These are phyloP conservation scores for Acacia confusa DNA, from an alignment of 306 rosid species.

Conservation along the genomic window DNA sequence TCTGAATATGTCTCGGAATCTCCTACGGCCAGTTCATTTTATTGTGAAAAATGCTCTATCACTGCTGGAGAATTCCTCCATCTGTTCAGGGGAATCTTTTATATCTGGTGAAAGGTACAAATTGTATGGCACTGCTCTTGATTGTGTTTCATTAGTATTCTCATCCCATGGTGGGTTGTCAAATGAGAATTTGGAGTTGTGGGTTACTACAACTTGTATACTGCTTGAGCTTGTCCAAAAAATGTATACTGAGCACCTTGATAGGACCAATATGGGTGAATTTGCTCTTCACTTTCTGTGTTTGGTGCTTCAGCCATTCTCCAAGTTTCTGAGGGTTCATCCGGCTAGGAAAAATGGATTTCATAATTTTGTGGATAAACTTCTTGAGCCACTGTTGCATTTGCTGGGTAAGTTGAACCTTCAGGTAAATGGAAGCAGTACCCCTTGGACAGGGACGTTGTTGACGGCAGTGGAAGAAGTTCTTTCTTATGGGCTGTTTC, in stretches of 20 bases:
- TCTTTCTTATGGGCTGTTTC: constrained; percentile 74
- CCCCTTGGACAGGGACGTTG: constrained; percentile 45
- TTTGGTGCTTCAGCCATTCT: constrained; percentile 74
- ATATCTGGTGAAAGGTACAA: constrained; percentile 43
- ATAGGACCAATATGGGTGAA: constrained; percentile 39
- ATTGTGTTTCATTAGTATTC: constrained; percentile 71
- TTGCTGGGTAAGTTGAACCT: constrained; percentile 54
- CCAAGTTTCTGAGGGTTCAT: constrained; percentile 69
- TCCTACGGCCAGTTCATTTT: constrained; percentile 54
- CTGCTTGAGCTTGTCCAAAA: constrained; percentile 61
- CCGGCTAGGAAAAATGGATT: constrained; percentile 69
- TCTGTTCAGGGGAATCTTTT: constrained; percentile 31
- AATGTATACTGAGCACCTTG: constrained; percentile 47
- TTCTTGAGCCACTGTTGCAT: constrained; percentile 80
- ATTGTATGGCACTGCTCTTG: constrained; percentile 54
- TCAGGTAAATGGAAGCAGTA: constrained; percentile 43
- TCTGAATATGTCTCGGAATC: constrained; percentile 62
- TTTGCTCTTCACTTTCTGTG: constrained; percentile 55
- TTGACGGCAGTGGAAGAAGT: constrained; percentile 69
- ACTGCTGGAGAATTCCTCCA: constrained; percentile 33
- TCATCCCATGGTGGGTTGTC: constrained; percentile 75
- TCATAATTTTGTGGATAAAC: constrained; percentile 66
- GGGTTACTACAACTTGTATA: constrained; percentile 59
- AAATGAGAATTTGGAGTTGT: constrained; percentile 67
- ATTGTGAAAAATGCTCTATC: constrained; percentile 54